These are phyloP conservation scores for Starmerella powellii DNA, from an alignment of 805 yeast genomes.

Conservation along the genomic window DNA sequence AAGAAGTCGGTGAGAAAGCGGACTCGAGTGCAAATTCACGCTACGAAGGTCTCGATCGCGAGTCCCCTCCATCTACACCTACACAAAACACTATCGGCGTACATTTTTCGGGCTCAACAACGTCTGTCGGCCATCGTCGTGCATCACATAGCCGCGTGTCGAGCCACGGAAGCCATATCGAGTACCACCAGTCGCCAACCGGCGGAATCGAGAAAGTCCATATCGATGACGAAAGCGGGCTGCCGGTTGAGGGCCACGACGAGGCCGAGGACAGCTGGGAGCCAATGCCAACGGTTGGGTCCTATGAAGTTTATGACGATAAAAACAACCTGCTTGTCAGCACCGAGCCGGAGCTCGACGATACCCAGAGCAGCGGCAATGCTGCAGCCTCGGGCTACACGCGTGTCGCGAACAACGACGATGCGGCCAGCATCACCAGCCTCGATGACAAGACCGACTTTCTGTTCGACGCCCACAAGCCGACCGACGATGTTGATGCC, in stretches of 20 bases:
- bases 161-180: slow-evolving; percentile 20
- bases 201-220: slow-evolving; percentile 19
- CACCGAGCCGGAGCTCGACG: slow-evolving; percentile 20
- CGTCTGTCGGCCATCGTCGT: too few species aligned
- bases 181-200: slow-evolving; percentile 20
- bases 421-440: slow-evolving; percentile 49
- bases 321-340: slow-evolving; percentile 37
- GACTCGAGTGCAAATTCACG: too few species aligned
- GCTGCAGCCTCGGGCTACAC: slow-evolving; percentile 66
- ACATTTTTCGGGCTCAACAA: background rate
- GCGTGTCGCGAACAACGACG: slow-evolving; percentile 50
- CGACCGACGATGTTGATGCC: slow-evolving; percentile 37
- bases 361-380: slow-evolving; percentile 23
- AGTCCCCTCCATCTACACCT: background rate
- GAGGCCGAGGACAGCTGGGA: slow-evolving; percentile 59
- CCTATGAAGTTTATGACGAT: slow-evolving; percentile 67
- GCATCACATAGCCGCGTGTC: background rate
- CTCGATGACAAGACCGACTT: slow-evolving; percentile 46
- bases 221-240: slow-evolving; percentile 13
- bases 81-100: background rate
- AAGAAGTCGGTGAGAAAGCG: too few species aligned
- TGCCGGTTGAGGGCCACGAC: slow-evolving; percentile 12
- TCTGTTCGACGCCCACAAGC: slow-evolving; percentile 36
- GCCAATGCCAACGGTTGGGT: slow-evolving; percentile 72
- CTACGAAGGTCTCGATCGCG: too few species aligned